Evolutionary conservation across 257 asterid species (phyloP), one percentile per base, ranked within the genome.

Genomic region (Handroanthus guayacan): DNA sequence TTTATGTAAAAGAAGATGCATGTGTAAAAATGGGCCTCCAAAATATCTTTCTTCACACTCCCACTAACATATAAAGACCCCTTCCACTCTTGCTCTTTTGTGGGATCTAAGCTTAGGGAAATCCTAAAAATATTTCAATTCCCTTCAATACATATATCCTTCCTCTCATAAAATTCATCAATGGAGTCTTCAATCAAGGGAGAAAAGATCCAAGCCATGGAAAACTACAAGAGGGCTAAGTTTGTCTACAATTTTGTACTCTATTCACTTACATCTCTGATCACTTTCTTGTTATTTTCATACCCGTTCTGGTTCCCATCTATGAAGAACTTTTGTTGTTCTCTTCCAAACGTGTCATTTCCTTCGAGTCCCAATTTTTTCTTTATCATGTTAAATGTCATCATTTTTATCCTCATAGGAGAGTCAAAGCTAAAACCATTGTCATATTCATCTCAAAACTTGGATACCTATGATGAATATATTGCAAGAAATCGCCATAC

Each of bases 211-310:
- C 58, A 75, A 78, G 79, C 86, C 81, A 72, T 86, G 82, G 77
- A 62, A 72, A 75, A 13, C 37, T 58, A 75, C 75, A 78, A 70
- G 71, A 86, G 68, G 61, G 79, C 79, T 77, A 73, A 68, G 44
- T 67, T 85, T 72, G 18, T 83, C 4, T 85, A 64, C 71, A 69
- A 72, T 47, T 13, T 85, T 9, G 44, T 78, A 7, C 82, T 83
- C 52, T 86, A 83, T 78, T 78, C 86, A 12, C 86, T 86, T 5
- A 61, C 89, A 38, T 81, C 74, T 75, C 18, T 80, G 70, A 69
- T 80, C 72, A 75, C 84, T 61, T 80, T 48, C 47, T 34, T 69
- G 36, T 61, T 80, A 48, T 64, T 80, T 34, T 43, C 74, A 9
- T 75, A 44, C 37, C 73, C 78, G 14, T 55, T 75, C 16, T 80